Evolutionary conservation across 305 asterid genomes (phyloP).

Genomic region (Fraxinus velutina): DNA sequence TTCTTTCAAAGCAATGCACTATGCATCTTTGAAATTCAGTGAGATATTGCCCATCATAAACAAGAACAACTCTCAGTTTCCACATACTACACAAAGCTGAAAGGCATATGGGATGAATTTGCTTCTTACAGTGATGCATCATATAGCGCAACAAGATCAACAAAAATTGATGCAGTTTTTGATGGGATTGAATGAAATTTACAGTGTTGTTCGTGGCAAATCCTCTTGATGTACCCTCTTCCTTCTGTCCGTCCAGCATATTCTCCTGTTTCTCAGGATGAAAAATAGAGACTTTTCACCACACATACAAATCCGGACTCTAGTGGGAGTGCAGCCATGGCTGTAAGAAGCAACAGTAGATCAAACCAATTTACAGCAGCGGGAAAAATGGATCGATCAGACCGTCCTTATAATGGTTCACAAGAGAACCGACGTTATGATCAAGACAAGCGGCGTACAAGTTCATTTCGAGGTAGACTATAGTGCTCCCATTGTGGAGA

Average conservation of each 20-base stretch:
- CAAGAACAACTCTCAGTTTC: too few relatives aligned
- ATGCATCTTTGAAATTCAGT: too few relatives aligned
- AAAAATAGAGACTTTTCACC: neutral
- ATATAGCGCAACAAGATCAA: neutral
- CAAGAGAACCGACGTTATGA: neutral
- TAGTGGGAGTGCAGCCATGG: neutral
- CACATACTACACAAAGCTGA: neutral
- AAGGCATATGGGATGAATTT: neutral
- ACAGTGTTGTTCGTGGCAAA: too few relatives aligned
- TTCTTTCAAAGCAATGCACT: neutral
- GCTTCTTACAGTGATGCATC: neutral
- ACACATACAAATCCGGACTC: neutral
- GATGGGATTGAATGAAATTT: neutral
- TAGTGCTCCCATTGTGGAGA: neutral
- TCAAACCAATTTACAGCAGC: neutral
- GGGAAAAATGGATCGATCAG: too few relatives aligned
- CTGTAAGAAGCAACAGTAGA: neutral
- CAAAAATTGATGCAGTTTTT: neutral
- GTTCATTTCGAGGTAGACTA: neutral
- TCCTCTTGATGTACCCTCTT: too few relatives aligned
- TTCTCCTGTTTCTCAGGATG: neutral
- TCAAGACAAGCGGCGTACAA: neutral
- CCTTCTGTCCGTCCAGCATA: neutral
- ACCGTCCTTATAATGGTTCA: neutral
- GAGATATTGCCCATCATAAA: too few relatives aligned